Evolutionary conservation across 805 yeast species (phyloP), one percentile per base, ranked within the genome.

Genomic region (Ogataea kodamae): DNA sequence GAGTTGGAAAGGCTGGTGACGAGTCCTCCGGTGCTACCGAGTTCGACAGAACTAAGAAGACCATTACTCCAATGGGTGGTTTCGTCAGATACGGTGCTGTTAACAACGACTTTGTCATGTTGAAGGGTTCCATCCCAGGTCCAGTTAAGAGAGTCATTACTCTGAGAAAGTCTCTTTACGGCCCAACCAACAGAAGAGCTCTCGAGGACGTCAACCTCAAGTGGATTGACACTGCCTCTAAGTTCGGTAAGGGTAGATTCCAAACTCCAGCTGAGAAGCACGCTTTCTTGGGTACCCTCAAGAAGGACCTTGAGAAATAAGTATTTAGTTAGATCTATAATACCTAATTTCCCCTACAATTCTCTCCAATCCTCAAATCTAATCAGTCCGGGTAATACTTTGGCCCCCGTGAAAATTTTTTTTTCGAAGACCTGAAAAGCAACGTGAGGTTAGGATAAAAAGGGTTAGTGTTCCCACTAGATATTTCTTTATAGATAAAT

Each of bases 171-270:
- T 87, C 97, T 59, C 79, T 92, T 68, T 85, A 87, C 86, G 85
- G 84, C 65, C 92, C 89, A 82, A 88, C 96, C 60, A 84, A 94
- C 62, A 92, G 98, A 81, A 83, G 80, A 75, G 97, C 97, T 61
- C 68, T 83, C 60, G 99, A 92, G 81, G 71, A 87, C 74, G 96
- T 90, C 57, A 77, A 74, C 81, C 85, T 92, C 74, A 92, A 92
- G 77, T 92, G 97, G 98, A 92, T 92, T 69, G 99, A 92, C 73
- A 92, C 99, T 62, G 96, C 99, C 68, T 92, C 98, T 65, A 89
- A 90, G 76, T 92, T 92, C 89, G 99, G 99, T 84, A 94, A 92
- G 87, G 98, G 98, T 81, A 92, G 98, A 83, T 92, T 92, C 97
- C 99, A 92, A 79, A 92, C 99, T 65, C 95, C 97, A 63, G 97